Conservation (phyloP, 2,329 filamentous ascomycete species). For the Neonectria faginata region DNA sequence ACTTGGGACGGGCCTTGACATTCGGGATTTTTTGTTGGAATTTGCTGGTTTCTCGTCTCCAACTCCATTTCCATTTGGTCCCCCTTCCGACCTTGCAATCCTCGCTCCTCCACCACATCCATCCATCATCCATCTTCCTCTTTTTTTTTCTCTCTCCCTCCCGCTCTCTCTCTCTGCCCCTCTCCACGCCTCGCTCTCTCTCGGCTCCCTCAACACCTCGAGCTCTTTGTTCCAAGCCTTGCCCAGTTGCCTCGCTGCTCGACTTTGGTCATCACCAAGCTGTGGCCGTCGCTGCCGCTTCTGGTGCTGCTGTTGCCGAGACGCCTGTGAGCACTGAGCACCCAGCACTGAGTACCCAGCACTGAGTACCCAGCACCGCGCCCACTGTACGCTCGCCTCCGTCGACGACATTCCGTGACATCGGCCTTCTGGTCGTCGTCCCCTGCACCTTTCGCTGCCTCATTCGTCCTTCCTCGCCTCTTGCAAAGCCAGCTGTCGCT, state of each 20-base stretch:
- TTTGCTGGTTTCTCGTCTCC: constrained; percentile 18
- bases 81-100: constrained; percentile 16
- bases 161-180: neutral
- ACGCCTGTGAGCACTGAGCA: constrained; percentile 18
- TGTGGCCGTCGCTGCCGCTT: constrained; percentile 17
- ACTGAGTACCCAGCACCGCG: neutral
- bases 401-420: constrained; percentile 27
- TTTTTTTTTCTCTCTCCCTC: constrained; percentile 15
- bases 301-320: constrained; percentile 29
- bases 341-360: constrained; percentile 4
- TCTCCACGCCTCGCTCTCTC: constrained; percentile 13
- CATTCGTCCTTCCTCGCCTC: constrained; percentile 5
- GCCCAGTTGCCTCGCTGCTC: constrained; percentile 19
- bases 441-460: constrained; percentile 6
- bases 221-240: constrained; percentile 10
- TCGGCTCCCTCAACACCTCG: neutral
- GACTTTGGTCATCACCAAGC: constrained; percentile 20
- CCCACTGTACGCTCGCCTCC: constrained; percentile 9
- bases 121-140: constrained; percentile 18
- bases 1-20: constrained; percentile 14
- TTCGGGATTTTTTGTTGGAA: constrained; percentile 9
- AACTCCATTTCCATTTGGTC: constrained; percentile 19
- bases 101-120: constrained; percentile 19
- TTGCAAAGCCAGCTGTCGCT: constrained; percentile 17
- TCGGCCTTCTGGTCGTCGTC: constrained; percentile 9